phyloP scores from a whole-genome alignment of 768 basidiomycete species.

The Chalciporus pseudorubinellus region DNA sequence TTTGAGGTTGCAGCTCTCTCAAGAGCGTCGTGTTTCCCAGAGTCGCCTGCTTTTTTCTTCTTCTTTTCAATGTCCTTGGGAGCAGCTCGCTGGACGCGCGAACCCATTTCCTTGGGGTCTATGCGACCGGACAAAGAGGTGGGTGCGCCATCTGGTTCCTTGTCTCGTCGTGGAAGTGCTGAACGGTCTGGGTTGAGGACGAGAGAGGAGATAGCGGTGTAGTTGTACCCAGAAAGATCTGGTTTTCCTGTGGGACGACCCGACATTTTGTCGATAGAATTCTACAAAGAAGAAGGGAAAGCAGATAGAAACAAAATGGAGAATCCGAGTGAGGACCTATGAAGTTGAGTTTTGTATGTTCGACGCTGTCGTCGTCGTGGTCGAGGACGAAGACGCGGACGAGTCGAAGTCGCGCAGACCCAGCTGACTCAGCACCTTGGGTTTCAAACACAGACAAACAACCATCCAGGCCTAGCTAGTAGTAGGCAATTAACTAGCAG shows the following conservation, averaged over 20 bases:
- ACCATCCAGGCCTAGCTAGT: too few relatives aligned
- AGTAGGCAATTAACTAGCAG: too few relatives aligned
- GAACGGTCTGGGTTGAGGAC: slow-evolving; percentile 91
- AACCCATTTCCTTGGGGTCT: slow-evolving; percentile 89
- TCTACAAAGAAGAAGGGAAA: slow-evolving; percentile 2
- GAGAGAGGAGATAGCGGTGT: slow-evolving; percentile 90
- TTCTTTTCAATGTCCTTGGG: slow-evolving; percentile 92
- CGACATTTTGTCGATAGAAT: slow-evolving; percentile 32
- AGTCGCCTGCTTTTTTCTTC: slow-evolving; percentile 77
- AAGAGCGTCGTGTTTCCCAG: slow-evolving; percentile 46
- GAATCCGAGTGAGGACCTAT: background rate
- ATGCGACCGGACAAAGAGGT: slow-evolving; percentile 91
- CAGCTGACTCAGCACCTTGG: slow-evolving; percentile 16
- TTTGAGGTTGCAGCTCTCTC: slow-evolving; percentile 56
- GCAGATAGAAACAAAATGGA: background rate
- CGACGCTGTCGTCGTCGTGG: slow-evolving; percentile 11
- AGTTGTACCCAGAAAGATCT: slow-evolving; percentile 91
- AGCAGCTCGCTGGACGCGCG: slow-evolving; percentile 75
- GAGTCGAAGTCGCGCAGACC: background rate
- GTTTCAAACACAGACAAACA: slow-evolving; percentile 23
- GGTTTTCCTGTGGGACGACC: slow-evolving; percentile 51
- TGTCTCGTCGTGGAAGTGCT: slow-evolving; percentile 78
- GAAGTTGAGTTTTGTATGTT: background rate
- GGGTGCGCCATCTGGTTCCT: slow-evolving; percentile 95
- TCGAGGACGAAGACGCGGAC: background rate